Base-by-base conservation (phyloP, 164 flowering plant species). In the Magnolia officinalis region DNA sequence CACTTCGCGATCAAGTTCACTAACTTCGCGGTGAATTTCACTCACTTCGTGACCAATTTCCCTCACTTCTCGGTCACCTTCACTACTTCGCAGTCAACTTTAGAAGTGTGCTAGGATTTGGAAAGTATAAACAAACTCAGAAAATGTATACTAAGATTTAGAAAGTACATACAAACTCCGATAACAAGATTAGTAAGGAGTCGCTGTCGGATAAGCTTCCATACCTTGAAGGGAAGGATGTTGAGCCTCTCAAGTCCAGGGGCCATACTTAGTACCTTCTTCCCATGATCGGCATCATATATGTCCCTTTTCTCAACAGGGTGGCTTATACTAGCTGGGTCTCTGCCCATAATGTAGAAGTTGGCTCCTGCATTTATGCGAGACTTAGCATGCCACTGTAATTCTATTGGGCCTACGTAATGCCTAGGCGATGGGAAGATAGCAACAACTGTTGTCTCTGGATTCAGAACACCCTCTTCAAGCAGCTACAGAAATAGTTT, bases 301-400 rank as follows among this genome's bases (percentile, higher is more conserved):
- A 95, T 79, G 78, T 95, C 98, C 79, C 98, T 86, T 77, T 93
- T 90, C 89, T 93, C 98, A 11, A 84, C 74, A 11, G 98, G 98
- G 82, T 93, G 98, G 78, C 96, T 69, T 98, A 93, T 95, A 75
- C 98, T 98, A 63, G 98, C 98, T 20, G 98, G 98, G 76, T 93
- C 98, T 51, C 98, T 88, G 21, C 98, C 98, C 4, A 95, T 98
- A 20, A 95, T 95, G 84, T 95, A 95, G 80, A 93, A 95, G 89
- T 95, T 90, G 10, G 98, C 98, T 37, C 98, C 98, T 50, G 98
- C 98, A 86, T 95, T 95, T 63, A 95, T 93, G 61, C 98, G 84
- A 69, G 98, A 97, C 83, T 95, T 95, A n/a, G 97, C 98, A 80
- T 95, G 98, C 98, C 98, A 95, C 83, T 95, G 98, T 51, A 95